Evolutionary conservation across 2,329 filamentous ascomycete species (phyloP), one percentile per base, ranked within the genome.

Genomic region (Chalara sp.): DNA sequence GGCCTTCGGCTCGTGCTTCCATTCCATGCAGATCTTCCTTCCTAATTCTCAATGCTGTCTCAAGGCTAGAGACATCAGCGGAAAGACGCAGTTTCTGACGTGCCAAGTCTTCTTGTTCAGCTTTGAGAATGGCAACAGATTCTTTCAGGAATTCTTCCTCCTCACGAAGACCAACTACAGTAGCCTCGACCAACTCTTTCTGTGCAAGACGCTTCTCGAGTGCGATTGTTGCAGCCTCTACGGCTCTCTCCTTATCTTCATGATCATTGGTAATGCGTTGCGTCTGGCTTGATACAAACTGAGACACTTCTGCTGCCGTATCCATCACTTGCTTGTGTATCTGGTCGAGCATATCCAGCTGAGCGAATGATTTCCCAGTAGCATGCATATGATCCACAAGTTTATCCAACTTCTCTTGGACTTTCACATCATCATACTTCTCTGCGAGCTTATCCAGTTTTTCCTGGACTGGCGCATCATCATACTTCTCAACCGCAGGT

Each of bases 21-120:
- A 99, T 96, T 30, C 87, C 79, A 44, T 89, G 83, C 53, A 99
- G 81, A 70, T 97, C 93, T 59, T 97, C 92, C 43, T 89, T 86
- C 49, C 93, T 86, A 51, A 97, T 84, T 13, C 86, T 82, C 32
- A 97, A 78, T 1, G 93, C 92, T 6, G 89, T 97, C 66, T 97
- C 89, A 2, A 99, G 79, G 6, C 89, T 88, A 5, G 90, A 91
- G 1, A 99, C 84, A 59, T 99, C 91, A 29, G 89, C 89, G 7
- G 83, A 83, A 31, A 96, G 75, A 50, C 85, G 81, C 44, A 84
- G 83, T 73, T 91, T 96, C 63, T 95, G 87, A 51, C 83, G 79
- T 10, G 78, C 76, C 50, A 97, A 74, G 47, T 82, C 81, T 53
- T 96, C 89, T 53, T 88, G 83, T 63, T 93, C 88, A 6, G 65